Evolutionary conservation across 1,139 yeast species (phyloP).

Genomic region (Geotrichum carabidarum): DNA sequence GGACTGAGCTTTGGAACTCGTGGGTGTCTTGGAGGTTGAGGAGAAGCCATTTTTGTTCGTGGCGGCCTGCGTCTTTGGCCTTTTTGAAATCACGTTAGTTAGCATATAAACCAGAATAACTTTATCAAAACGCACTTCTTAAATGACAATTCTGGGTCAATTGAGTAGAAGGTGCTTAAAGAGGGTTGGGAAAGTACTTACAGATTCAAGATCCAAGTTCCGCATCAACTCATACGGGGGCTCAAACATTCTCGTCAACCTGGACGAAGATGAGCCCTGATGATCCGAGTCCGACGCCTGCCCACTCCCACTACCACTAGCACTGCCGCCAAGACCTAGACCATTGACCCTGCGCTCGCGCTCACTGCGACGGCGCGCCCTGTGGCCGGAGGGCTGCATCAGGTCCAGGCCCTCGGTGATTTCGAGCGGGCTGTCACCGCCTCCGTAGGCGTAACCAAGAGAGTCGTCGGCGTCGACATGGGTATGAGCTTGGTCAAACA

Average conservation of each 20-base stretch:
- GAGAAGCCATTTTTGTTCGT: slow-evolving; percentile 70
- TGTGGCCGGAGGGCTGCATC: not conserved
- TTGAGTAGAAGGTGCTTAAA: not conserved
- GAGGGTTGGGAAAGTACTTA: not conserved
- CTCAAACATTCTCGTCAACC: slow-evolving; percentile 74
- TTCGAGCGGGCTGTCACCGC: not conserved
- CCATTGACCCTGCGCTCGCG: not conserved
- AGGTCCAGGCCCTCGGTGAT: not conserved
- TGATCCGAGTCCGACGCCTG: no score
- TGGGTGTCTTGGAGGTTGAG: slow-evolving; percentile 80
- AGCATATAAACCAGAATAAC: no score
- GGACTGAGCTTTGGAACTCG: slow-evolving; percentile 80
- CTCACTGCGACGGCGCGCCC: not conserved
- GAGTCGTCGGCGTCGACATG: not conserved
- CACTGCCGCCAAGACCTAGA: no score
- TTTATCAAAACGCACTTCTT: no score
- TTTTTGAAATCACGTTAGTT: slow-evolving; percentile 24
- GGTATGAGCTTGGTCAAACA: not conserved
- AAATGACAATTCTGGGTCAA: not conserved
- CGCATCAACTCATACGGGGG: slow-evolving; percentile 91
- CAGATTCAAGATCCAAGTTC: slow-evolving; percentile 53
- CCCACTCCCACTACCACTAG: no score
- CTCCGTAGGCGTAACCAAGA: not conserved
- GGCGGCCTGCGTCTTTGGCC: slow-evolving; percentile 65
- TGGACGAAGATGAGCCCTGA: slow-evolving; percentile 49